Evolutionary conservation across 345 rosid species (phyloP), one percentile per base, ranked within the genome.

Genomic region (Eucalyptus guilfoylei): DNA sequence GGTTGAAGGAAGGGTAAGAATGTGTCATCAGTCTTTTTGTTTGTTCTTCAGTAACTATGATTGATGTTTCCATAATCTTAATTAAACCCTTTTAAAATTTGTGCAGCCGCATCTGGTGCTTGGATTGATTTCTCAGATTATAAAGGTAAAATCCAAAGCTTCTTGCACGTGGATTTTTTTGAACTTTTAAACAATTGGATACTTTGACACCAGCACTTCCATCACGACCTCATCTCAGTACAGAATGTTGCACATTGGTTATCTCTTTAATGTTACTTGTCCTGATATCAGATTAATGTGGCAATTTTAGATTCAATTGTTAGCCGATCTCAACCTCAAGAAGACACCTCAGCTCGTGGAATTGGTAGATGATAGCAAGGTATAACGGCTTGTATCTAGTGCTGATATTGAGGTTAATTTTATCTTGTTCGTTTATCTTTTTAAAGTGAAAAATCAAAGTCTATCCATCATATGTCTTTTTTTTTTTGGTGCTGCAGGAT

Each of bases 271-370:
- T 54, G 52, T 24, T 19, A 37, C 87, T 32, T 49, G 49, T 81
- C 32, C 89, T 69, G 48, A 86, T 54, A 60, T 52, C 47, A 16
- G 76, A 69, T 55, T 40, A 86, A 60, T 89, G 54, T 88, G 69
- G 88, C 83, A 85, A 92, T 52, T 90, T 88, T 94, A 96, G 98
- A 97, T 96, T 91, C 99, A 97, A 93, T 92, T 96, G 40, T 90
- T 97, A 30, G 98, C 98, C 11, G 97, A 97, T 93, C 98, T 97
- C 91, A 95, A 95, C 90, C 93, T 97, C 87, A 96, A 93, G 95
- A 97, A 97, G 96, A 97, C 97, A 87, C 99, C 99, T 92, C 99
- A 96, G 90, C 99, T 97, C 30, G 95, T 96, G 89, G 99, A 97
- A 88, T 89, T 97, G 94, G 96, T 96, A 90, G 99, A 96, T 32